phyloP scores from a whole-genome alignment of 2,329 filamentous ascomycete species.

The Aspergillus tamarii region DNA sequence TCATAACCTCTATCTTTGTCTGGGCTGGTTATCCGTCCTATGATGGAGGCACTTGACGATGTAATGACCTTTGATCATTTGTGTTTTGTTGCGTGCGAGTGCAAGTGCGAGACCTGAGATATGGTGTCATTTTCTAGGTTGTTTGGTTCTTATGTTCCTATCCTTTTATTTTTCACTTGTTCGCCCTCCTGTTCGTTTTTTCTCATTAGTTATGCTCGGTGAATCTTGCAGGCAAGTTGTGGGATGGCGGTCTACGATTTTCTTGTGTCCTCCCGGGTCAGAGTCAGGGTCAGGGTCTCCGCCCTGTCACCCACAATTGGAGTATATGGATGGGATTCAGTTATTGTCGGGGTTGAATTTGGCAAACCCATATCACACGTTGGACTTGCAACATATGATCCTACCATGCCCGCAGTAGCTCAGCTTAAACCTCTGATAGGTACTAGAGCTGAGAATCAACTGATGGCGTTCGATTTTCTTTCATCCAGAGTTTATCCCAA shows the following conservation, averaged over 20 bases:
- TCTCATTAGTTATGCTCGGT: not conserved
- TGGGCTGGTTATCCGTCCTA: slow-evolving; percentile 11
- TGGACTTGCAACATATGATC: not conserved
- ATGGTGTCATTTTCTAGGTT: not conserved
- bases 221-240: not conserved
- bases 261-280: not conserved
- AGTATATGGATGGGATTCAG: not conserved
- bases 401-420: not conserved
- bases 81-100: not conserved
- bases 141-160: slow-evolving; percentile 10
- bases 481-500: not conserved
- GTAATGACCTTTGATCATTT: slow-evolving; percentile 29
- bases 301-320: not conserved
- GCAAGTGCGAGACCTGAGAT: not conserved
- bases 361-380: not conserved
- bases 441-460: not conserved
- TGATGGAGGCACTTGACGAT: slow-evolving; percentile 31
- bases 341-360: not conserved
- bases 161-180: slow-evolving; percentile 7
- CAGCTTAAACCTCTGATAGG: not conserved
- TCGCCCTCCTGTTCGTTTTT: not conserved
- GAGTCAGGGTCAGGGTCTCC: not conserved
- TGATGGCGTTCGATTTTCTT: not conserved
- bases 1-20: slow-evolving; percentile 13
- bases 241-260: not conserved